Conservation (phyloP, 371 early-diverging fungal genomes). For the Blakeslea trispora region DNA sequence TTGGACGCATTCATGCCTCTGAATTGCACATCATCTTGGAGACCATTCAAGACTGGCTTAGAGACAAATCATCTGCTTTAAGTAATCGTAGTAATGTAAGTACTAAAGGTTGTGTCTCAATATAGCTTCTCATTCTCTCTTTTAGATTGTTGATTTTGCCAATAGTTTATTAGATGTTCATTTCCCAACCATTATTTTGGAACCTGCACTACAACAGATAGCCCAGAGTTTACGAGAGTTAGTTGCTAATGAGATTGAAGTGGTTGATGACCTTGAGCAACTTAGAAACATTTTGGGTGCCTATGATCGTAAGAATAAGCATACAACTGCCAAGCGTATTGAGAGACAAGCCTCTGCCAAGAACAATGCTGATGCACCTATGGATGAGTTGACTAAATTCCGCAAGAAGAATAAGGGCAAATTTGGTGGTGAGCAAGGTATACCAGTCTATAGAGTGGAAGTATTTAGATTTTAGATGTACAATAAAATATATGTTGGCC, state of each 20-base stretch:
- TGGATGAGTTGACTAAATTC: constrained; percentile 32
- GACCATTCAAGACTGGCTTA: constrained; percentile 49
- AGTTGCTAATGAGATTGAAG: constrained; percentile 40
- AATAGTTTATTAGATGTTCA: constrained; percentile 59
- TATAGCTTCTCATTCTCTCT: neutral
- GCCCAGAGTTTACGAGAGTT: constrained; percentile 39
- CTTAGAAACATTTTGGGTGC: constrained; percentile 52
- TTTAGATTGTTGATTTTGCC: constrained; percentile 55
- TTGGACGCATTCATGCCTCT: constrained; percentile 47
- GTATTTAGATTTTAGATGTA: constrained; percentile 52
- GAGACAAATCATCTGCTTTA: constrained; percentile 17
- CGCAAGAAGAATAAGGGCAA: constrained; percentile 52
- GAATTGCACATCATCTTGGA: constrained; percentile 51
- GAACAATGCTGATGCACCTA: constrained; percentile 26
- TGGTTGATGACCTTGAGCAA: constrained; percentile 49
- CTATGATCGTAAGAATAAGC: constrained; percentile 54
- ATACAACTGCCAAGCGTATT: constrained; percentile 16
- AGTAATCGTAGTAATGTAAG: constrained; percentile 24
- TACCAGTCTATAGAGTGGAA: constrained; percentile 65
- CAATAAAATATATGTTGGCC: neutral
- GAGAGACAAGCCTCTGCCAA: constrained; percentile 13
- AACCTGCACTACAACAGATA: constrained; percentile 53
- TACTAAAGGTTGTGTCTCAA: neutral
- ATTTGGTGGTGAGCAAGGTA: constrained; percentile 57
- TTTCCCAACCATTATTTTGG: constrained; percentile 60